Evolutionary conservation across 768 basidiomycete genomes (phyloP).

Genomic region (Clitopilus hobsonii): DNA sequence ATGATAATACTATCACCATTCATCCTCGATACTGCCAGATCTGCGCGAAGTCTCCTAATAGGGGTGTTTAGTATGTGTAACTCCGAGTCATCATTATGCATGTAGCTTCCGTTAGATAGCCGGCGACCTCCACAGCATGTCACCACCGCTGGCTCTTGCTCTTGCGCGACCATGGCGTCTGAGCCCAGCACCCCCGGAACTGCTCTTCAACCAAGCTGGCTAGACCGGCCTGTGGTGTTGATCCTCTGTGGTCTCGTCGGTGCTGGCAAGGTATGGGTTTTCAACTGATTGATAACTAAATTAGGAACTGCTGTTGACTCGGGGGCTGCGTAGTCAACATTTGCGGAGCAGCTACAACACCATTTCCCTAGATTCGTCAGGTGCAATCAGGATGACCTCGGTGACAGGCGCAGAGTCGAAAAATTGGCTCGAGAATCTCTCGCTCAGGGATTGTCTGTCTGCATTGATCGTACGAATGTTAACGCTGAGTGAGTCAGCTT

Average conservation of each 20-base stretch:
- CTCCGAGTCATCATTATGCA: background rate
- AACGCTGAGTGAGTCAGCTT: constrained; percentile 48
- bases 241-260: constrained; percentile 73
- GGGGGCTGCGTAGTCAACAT: constrained; percentile 41
- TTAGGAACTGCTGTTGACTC: constrained; percentile 7
- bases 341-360: constrained; percentile 64
- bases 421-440: constrained; percentile 47
- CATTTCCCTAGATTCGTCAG: constrained; percentile 59
- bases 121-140: constrained; percentile 1
- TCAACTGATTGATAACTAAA: background rate
- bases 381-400: constrained; percentile 82
- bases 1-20: too few relatives aligned
- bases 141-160: background rate
- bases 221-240: constrained; percentile 48
- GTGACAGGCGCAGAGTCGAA: constrained; percentile 63
- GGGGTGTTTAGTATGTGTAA: too few relatives aligned
- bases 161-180: background rate
- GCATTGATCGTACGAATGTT: constrained; percentile 77
- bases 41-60: too few relatives aligned
- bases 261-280: constrained; percentile 60
- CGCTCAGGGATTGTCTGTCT: constrained; percentile 60
- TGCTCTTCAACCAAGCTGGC: constrained; percentile 14
- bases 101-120: background rate
- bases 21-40: too few relatives aligned
- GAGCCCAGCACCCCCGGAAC: background rate